Percentiles rank a stretch among this genome's conserved stretches.
Evolutionary conservation across 2,329 filamentous ascomycete genomes (phyloP).

Genomic region (Zymoseptoria tritici): DNA sequence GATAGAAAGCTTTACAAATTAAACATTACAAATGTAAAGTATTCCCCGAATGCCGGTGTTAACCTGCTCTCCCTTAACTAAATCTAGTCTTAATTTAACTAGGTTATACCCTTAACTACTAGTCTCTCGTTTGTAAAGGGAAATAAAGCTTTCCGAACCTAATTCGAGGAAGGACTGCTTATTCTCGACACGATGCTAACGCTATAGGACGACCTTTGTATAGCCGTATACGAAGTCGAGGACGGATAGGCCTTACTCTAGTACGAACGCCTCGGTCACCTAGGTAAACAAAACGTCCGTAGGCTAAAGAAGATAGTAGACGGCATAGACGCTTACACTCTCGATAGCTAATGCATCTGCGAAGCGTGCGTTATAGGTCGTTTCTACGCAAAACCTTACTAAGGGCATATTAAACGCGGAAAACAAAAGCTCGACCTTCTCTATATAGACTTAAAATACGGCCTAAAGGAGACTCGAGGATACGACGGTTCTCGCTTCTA

Average conservation of each 20-base stretch:
- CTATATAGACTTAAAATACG: background rate
- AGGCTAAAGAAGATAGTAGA: background rate
- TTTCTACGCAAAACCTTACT: background rate
- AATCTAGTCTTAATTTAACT: background rate
- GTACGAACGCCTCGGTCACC: background rate
- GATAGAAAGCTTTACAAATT: background rate
- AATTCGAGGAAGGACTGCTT: background rate
- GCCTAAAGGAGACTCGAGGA: background rate
- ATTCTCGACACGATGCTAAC: background rate
- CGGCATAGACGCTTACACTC: background rate
- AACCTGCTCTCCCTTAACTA: background rate
- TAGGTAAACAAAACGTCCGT: background rate
- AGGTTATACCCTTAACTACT: background rate
- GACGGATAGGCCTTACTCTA: background rate
- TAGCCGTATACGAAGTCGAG: background rate
- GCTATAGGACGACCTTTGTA: background rate
- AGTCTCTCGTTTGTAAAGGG: background rate
- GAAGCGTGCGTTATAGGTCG: background rate
- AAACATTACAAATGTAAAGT: background rate
- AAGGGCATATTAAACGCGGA: background rate
- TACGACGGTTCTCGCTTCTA: background rate
- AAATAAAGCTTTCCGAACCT: background rate
- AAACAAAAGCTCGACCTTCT: background rate
- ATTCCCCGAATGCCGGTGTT: background rate
- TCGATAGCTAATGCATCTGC: background rate